phyloP scores from a whole-genome alignment of 139 green algal genomes.

The Picochlorum sp. region DNA sequence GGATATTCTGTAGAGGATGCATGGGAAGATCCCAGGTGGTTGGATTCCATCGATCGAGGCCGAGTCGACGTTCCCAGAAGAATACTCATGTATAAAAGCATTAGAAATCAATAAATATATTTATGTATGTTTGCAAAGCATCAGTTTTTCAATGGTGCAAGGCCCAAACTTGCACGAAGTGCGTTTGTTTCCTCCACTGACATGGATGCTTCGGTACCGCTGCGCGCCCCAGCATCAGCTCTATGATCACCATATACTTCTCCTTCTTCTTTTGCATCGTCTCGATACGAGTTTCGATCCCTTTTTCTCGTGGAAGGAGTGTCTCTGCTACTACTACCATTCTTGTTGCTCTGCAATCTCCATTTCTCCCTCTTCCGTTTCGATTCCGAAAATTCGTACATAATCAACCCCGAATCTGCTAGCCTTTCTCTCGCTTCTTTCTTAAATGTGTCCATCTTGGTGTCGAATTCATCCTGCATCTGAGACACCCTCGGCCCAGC shows the following conservation, averaged over 20 bases:
- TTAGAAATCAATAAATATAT: neutral
- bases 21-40: constrained; percentile 20
- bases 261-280: neutral
- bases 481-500: constrained; percentile 52
- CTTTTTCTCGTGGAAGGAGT: constrained; percentile 1
- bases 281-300: constrained; percentile 1
- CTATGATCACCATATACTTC: constrained; percentile 5
- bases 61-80: neutral
- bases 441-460: constrained; percentile 25
- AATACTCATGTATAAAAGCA: constrained; percentile 25
- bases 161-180: constrained; percentile 56
- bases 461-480: constrained; percentile 74
- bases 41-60: constrained; percentile 13
- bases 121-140: neutral
- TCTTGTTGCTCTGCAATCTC: neutral
- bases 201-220: constrained; percentile 14
- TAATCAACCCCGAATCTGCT: constrained; percentile 6
- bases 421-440: neutral
- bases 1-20: constrained; percentile 13
- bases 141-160: constrained; percentile 42
- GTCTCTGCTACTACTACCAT: constrained; percentile 2
- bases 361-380: constrained; percentile 6
- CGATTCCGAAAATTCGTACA: constrained; percentile 17
- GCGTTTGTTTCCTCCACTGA: constrained; percentile 54
- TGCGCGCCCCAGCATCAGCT: constrained; percentile 1